A percentile compares a stretch with the other conserved stretches of the same genome.
These are phyloP conservation scores for Ceriops zippeliana DNA, from an alignment of 345 rosid genomes.

Conservation along the genomic window DNA sequence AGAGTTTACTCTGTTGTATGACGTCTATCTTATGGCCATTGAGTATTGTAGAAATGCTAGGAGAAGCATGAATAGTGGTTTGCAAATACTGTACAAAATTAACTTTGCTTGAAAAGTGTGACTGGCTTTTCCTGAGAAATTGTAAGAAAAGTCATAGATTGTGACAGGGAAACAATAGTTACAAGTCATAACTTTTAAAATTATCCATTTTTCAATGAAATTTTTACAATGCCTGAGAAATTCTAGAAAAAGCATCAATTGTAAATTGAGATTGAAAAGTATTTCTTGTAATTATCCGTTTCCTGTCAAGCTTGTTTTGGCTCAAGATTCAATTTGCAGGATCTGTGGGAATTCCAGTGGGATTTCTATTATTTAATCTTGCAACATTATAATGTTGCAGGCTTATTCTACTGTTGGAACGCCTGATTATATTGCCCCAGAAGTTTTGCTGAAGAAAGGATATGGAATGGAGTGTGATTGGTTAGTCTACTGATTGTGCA, in stretches of 20 bases:
- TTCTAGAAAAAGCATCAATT: no score
- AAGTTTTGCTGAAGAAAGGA: conserved; percentile 37
- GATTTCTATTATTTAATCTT: conserved; percentile 13
- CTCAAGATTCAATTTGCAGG: conserved; percentile 2
- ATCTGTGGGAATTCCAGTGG: conserved; percentile 2
- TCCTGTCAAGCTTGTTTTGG: conserved; percentile 5
- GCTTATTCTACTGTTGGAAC: conserved; percentile 31
- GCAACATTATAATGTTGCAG: conserved; percentile 19
- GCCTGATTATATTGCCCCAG: conserved; percentile 36
- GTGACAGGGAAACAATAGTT: no score
- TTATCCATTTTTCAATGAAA: no score
- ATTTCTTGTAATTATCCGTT: background rate
- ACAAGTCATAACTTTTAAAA: no score
- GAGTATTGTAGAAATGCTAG: conserved; percentile 9
- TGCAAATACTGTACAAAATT: no score
- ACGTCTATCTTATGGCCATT: background rate
- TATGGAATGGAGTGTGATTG: conserved; percentile 42
- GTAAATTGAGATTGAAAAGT: no score
- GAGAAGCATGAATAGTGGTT: no score
- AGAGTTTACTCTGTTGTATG: no score
- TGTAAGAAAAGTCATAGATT: no score
- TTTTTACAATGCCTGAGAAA: no score
- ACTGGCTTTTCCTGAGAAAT: no score
- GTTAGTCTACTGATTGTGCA: conserved; percentile 13
- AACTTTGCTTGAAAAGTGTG: no score